Conservation (phyloP, 139 green algal genomes). For the Chlamydomonas applanata region DNA sequence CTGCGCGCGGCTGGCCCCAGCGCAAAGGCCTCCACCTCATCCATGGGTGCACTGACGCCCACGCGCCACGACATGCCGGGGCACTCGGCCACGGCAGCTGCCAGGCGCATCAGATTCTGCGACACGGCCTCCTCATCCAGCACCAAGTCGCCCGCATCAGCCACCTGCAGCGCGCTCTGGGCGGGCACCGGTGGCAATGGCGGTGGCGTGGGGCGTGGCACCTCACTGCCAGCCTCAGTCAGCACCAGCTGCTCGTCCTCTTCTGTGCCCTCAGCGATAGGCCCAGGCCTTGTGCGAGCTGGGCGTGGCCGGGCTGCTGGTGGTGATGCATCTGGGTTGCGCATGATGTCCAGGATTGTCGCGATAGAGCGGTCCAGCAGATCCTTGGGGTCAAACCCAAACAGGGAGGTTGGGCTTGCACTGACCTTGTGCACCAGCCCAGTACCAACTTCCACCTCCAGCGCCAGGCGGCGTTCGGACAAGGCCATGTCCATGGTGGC, state of each 20-base stretch:
- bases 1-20: constrained; percentile 22
- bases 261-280: background rate
- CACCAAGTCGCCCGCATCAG: background rate
- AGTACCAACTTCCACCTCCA: background rate
- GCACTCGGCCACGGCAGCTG: background rate
- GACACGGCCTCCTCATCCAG: background rate
- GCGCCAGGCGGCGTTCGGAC: background rate
- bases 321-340: background rate
- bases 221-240: background rate
- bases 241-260: too few species aligned
- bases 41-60: constrained; percentile 19
- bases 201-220: background rate
- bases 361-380: background rate
- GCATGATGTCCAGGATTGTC: background rate
- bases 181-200: too few species aligned
- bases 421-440: background rate
- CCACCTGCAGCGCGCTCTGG: too few species aligned
- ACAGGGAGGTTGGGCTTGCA: background rate
- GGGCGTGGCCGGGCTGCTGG: background rate
- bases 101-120: background rate
- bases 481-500: background rate
- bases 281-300: too few species aligned
- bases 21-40: constrained; percentile 13
- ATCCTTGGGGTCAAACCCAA: background rate
- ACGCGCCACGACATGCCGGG: constrained; percentile 30